Percentiles rank a stretch among this genome's conserved stretches.
Conservation (phyloP, 768 basidiomycete genomes). For the Harrya chromipes region DNA sequence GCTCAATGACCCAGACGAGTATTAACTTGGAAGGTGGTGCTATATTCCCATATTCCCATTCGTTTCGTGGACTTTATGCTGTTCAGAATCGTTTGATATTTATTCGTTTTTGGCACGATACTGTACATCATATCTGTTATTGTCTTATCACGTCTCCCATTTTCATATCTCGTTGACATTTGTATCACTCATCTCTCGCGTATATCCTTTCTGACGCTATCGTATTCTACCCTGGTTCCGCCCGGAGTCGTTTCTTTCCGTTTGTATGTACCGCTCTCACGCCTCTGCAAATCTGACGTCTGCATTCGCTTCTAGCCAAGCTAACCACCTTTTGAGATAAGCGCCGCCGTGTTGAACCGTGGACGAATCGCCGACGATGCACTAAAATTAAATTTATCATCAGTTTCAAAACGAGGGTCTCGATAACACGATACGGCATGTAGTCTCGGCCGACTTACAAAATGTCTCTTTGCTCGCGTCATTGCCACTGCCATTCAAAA, state of each 20-base stretch:
- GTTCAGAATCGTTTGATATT: conserved; percentile 4
- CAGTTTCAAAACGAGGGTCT: no score
- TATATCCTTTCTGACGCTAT: background rate
- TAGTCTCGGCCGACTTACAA: conserved; percentile 49
- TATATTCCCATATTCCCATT: background rate
- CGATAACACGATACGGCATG: background rate
- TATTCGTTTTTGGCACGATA: conserved; percentile 6
- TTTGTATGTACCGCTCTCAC: conserved; percentile 2
- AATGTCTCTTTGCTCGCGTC: conserved; percentile 86
- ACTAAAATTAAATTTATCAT: conserved; percentile 42
- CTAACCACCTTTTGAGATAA: conserved; percentile 87
- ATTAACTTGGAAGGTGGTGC: conserved; percentile 34
- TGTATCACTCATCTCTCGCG: conserved; percentile 5
- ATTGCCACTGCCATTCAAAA: conserved; percentile 60
- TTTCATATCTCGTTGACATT: background rate
- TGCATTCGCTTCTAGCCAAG: conserved; percentile 86
- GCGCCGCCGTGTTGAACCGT: conserved; percentile 82
- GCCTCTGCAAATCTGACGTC: conserved; percentile 85
- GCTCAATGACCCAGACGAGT: conserved; percentile 66
- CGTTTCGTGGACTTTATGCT: background rate
- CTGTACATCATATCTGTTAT: background rate
- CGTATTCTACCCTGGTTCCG: background rate
- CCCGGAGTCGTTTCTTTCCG: no score
- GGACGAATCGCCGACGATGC: conserved; percentile 89
- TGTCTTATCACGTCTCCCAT: background rate